A percentile compares a stretch with the other conserved stretches of the same genome.
Evolutionary conservation across 306 rosid genomes (phyloP).

Genomic region (Abrus precatorius): DNA sequence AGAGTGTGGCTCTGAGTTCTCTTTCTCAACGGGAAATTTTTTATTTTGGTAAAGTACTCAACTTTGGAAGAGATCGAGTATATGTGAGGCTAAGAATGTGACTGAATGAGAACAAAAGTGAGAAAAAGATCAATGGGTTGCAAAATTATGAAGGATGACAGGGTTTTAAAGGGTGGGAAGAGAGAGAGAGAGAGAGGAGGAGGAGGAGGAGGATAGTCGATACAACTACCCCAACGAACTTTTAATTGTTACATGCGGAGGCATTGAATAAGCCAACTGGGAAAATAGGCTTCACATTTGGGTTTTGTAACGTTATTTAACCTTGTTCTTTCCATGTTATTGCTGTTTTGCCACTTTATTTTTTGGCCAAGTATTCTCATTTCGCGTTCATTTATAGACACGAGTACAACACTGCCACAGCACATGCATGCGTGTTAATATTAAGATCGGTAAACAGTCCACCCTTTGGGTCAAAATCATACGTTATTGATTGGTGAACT

Average conservation of each 20-base stretch:
- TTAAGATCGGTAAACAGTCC: slow-evolving; percentile 37
- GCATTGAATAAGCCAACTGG: slow-evolving; percentile 58
- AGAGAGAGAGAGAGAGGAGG: neutral
- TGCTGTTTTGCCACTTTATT: slow-evolving; percentile 37
- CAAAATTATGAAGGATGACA: slow-evolving; percentile 42
- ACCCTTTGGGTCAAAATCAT: slow-evolving; percentile 38
- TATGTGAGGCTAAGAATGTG: slow-evolving; percentile 16
- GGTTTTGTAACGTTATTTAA: neutral
- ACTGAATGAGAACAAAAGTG: neutral
- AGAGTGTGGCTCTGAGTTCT: neutral
- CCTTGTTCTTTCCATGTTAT: slow-evolving; percentile 26
- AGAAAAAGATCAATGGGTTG: slow-evolving; percentile 22
- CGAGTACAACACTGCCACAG: neutral
- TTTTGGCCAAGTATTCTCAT: neutral
- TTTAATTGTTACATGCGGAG: slow-evolving; percentile 60
- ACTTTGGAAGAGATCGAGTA: slow-evolving; percentile 8
- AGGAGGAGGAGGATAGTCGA: slow-evolving; percentile 55
- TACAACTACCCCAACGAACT: slow-evolving; percentile 99
- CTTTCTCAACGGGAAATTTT: neutral
- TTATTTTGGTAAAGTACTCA: neutral
- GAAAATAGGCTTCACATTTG: neutral
- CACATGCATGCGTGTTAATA: slow-evolving; percentile 48
- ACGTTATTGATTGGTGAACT: slow-evolving; percentile 54
- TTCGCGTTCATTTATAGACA: neutral
- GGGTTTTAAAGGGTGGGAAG: slow-evolving; percentile 46